A percentile compares a stretch with the other conserved stretches of the same genome.
Conservation (phyloP, 441 rosid genomes). For the Eruca vesicaria region DNA sequence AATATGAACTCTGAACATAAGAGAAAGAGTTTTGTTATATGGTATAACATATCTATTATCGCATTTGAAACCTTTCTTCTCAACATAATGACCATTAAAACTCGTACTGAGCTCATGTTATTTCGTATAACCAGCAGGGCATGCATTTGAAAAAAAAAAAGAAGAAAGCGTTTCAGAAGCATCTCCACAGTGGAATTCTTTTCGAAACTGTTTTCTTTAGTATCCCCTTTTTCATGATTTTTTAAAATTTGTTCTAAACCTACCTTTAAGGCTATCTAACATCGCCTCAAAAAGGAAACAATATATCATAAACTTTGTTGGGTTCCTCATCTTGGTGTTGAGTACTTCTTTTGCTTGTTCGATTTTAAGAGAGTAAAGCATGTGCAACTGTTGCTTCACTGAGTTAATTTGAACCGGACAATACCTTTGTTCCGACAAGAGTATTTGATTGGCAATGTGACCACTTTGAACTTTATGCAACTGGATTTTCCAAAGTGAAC, state of each 20-base stretch:
- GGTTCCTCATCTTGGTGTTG: background rate
- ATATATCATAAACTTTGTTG: background rate
- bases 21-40: no score
- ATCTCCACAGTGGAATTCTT: background rate
- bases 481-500: background rate
- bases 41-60: no score
- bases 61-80: no score
- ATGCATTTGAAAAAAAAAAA: background rate
- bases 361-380: background rate
- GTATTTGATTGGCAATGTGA: background rate
- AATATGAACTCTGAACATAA: no score
- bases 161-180: conserved; percentile 19
- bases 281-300: background rate
- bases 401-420: background rate
- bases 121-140: conserved; percentile 11
- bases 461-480: background rate
- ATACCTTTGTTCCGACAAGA: conserved; percentile 10
- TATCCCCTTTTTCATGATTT: background rate
- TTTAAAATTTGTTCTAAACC: conserved; percentile 20
- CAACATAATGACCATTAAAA: no score
- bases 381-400: conserved; percentile 24
- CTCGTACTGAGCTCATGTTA: background rate
- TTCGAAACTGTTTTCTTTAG: background rate
- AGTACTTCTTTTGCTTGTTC: conserved; percentile 11
- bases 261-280: conserved; percentile 3